These are phyloP conservation scores for Orbilia oligospora DNA, from an alignment of 2,329 filamentous ascomycete genomes.

Conservation along the genomic window DNA sequence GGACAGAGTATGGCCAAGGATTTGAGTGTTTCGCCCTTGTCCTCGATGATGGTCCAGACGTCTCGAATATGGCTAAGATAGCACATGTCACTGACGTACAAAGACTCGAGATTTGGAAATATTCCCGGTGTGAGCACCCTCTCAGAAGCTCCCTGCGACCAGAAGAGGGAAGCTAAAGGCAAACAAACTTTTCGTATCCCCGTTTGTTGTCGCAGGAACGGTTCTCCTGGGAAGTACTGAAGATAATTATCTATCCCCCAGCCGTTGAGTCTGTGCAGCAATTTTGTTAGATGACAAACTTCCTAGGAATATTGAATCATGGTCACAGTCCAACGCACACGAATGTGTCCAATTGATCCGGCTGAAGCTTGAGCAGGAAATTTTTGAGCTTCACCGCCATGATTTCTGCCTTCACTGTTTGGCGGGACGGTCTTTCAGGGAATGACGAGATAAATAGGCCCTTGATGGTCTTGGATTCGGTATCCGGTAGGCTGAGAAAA, in stretches of 20 bases:
- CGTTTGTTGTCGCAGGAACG: constrained; percentile 12
- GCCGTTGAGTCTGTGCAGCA: not conserved
- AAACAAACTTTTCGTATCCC: constrained; percentile 10
- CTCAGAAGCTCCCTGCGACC: not conserved
- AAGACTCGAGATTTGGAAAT: constrained; percentile 29
- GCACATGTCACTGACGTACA: constrained; percentile 33
- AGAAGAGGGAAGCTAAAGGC: constrained; percentile 16
- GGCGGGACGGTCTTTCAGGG: constrained; percentile 4
- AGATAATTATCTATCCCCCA: constrained; percentile 18
- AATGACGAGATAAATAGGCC: constrained; percentile 22
- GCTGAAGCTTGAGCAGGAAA: not conserved
- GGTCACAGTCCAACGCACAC: constrained; percentile 15
- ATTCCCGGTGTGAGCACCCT: not conserved
- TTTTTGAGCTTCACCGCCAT: not conserved
- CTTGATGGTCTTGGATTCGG: not conserved
- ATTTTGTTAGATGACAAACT: not conserved
- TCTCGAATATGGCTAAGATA: constrained; percentile 17
- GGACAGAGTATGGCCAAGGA: constrained; percentile 31
- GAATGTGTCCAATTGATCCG: constrained; percentile 23
- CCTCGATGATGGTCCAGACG: constrained; percentile 30
- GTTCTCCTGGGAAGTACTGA: constrained; percentile 7
- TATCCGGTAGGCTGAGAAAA: not conserved
- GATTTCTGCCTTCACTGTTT: not conserved
- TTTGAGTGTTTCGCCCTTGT: constrained; percentile 29
- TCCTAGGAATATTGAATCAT: not conserved